These are phyloP conservation scores for Calonectria hongkongensis DNA, from an alignment of 2,329 filamentous ascomycete genomes.

Conservation along the genomic window DNA sequence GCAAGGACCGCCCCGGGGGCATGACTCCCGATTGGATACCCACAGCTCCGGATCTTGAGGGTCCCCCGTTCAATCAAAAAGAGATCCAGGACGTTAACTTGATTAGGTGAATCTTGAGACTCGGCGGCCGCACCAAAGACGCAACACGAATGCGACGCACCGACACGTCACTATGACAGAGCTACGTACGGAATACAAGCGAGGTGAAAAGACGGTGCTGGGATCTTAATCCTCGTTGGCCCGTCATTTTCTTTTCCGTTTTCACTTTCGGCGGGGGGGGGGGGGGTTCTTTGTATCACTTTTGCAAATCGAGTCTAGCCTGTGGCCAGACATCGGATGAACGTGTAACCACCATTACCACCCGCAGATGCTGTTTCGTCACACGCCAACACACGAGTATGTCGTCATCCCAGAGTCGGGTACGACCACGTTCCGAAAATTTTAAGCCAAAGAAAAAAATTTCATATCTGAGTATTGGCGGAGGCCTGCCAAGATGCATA, in stretches of 20 bases:
- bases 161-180: constrained; percentile 23
- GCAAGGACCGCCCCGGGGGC: constrained; percentile 26
- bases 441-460: too few species aligned
- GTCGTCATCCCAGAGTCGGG: background rate
- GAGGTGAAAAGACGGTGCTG: constrained; percentile 4
- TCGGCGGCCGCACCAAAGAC: constrained; percentile 16
- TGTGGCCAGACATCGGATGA: constrained; percentile 21
- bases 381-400: background rate
- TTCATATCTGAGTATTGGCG: background rate
- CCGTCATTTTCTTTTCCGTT: background rate
- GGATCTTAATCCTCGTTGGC: background rate
- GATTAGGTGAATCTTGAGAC: constrained; percentile 23
- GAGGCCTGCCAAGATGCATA: background rate
- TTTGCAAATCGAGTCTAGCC: background rate
- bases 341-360: constrained; percentile 2
- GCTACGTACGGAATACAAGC: background rate
- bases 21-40: constrained; percentile 45
- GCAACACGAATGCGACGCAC: constrained; percentile 21
- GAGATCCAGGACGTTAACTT: constrained; percentile 37
- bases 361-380: background rate
- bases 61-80: background rate
- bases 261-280: background rate
- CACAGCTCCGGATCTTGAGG: constrained; percentile 40
- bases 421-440: constrained; percentile 16
- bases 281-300: background rate